These are phyloP conservation scores for Datura wrightii DNA, from an alignment of 257 asterid genomes.

Conservation along the genomic window DNA sequence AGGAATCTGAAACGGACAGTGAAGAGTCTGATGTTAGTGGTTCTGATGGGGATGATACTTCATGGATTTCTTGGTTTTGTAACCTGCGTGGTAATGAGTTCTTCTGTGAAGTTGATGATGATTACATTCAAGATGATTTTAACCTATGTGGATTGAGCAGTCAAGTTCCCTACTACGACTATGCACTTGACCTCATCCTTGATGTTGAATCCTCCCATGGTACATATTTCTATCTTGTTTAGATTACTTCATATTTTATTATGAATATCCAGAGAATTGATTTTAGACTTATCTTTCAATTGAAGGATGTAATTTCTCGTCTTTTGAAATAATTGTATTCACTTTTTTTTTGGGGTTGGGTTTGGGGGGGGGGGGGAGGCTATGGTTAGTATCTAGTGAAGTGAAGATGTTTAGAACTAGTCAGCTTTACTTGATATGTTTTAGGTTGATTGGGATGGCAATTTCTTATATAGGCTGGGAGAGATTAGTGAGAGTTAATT, in stretches of 20 bases:
- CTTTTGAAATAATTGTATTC: background rate
- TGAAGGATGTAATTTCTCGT: conserved; percentile 11
- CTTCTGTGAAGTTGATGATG: conserved; percentile 57
- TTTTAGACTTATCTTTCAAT: conserved; percentile 14
- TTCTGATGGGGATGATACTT: too few relatives aligned
- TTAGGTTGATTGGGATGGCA: background rate
- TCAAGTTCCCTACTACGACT: conserved; percentile 96
- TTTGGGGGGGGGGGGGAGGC: too few relatives aligned
- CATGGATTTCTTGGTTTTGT: too few relatives aligned
- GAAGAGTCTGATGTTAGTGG: conserved; percentile 75
- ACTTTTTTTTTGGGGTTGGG: background rate
- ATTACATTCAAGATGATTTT: conserved; percentile 95
- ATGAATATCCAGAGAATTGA: background rate
- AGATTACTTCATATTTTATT: conserved; percentile 26
- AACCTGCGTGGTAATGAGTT: too few relatives aligned
- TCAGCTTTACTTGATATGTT: conserved; percentile 15
- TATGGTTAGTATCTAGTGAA: conserved; percentile 22
- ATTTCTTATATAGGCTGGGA: background rate
- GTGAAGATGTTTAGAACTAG: background rate
- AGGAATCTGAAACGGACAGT: conserved; percentile 94
- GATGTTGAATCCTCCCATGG: conserved; percentile 98
- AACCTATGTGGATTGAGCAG: conserved; percentile 96
- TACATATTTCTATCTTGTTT: conserved; percentile 41
- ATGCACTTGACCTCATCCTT: conserved; percentile 92
- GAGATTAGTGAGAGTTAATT: background rate